Evolutionary conservation across 202 grass and related monocot genomes (phyloP).

Genomic region (Schoenoplectus triqueter): DNA sequence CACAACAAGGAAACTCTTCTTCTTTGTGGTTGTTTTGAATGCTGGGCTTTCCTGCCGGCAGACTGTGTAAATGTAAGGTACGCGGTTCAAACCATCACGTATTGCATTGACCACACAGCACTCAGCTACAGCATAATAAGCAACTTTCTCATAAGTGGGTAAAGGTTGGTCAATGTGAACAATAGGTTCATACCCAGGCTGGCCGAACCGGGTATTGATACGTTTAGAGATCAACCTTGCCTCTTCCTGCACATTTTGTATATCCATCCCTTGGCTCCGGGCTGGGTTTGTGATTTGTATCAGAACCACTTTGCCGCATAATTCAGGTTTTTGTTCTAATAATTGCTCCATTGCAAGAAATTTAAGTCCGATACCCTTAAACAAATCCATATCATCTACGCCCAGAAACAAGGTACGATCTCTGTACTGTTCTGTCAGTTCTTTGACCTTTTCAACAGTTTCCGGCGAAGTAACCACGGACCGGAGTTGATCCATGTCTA

Average conservation of each 20-base stretch:
- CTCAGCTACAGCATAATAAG: constrained; percentile 79
- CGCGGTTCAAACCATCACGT: constrained; percentile 86
- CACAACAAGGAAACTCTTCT: constrained; percentile 79
- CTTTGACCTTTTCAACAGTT: constrained; percentile 48
- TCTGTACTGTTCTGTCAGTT: constrained; percentile 58
- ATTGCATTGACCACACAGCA: constrained; percentile 89
- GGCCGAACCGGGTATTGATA: constrained; percentile 71
- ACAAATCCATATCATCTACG: constrained; percentile 91
- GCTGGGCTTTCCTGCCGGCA: constrained; percentile 67
- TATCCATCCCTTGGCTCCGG: constrained; percentile 85
- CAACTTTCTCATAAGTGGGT: constrained; percentile 67
- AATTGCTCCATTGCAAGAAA: constrained; percentile 95
- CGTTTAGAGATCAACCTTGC: constrained; percentile 64
- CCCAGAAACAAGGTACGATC: constrained; percentile 68
- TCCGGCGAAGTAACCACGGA: constrained; percentile 76
- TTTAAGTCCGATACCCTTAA: constrained; percentile 97
- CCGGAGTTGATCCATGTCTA: constrained; percentile 83
- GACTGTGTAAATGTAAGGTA: constrained; percentile 91
- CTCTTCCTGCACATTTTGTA: constrained; percentile 84
- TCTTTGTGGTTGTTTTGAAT: constrained; percentile 43
- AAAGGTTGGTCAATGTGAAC: constrained; percentile 65
- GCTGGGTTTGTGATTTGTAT: constrained; percentile 93
- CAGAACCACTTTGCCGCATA: constrained; percentile 69
- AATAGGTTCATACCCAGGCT: constrained; percentile 73
- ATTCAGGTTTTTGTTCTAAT: constrained; percentile 63